Evolutionary conservation across 495 filamentous ascomycete species (phyloP).

Genomic region (Hypoxylon crocopeplum): DNA sequence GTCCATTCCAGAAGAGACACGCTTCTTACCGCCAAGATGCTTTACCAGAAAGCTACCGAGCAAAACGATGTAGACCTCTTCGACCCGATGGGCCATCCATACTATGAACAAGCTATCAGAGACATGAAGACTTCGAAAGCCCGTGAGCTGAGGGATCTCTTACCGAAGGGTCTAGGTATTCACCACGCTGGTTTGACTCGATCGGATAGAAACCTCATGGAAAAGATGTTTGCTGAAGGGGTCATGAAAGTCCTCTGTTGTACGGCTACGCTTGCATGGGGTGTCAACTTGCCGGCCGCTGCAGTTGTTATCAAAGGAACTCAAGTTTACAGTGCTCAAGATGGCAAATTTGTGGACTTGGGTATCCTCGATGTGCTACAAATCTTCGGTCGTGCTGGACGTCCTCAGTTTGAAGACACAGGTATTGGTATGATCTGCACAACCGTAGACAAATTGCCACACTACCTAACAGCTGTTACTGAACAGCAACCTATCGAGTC

Average conservation of each 20-base stretch:
- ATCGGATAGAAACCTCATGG: constrained; percentile 91
- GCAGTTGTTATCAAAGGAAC: constrained; percentile 98
- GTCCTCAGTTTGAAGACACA: constrained; percentile 94
- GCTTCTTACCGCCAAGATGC: constrained; percentile 80
- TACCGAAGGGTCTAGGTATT: constrained; percentile 88
- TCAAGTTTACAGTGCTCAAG: constrained; percentile 93
- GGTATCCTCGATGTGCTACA: constrained; percentile 97
- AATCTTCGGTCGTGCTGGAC: constrained; percentile 97
- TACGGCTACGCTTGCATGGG: constrained; percentile 97
- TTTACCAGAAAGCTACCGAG: constrained; percentile 86
- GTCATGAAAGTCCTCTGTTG: constrained; percentile 95
- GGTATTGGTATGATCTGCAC: constrained; percentile 98
- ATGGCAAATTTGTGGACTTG: constrained; percentile 94
- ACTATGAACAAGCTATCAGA: constrained; percentile 74
- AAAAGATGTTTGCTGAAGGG: constrained; percentile 86
- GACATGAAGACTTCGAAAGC: constrained; percentile 86
- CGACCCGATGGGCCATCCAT: constrained; percentile 72
- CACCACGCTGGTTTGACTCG: constrained; percentile 96
- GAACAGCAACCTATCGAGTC: constrained; percentile 97
- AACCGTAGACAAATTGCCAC: constrained; percentile 86
- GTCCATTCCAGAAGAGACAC: constrained; percentile 97
- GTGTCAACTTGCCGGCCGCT: constrained; percentile 96
- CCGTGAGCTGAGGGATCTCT: constrained; percentile 83
- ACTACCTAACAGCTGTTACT: constrained; percentile 92
- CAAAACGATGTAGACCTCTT: constrained; percentile 79